Evolutionary conservation across 805 yeast genomes (phyloP).

Genomic region (Lipomyces sp.): DNA sequence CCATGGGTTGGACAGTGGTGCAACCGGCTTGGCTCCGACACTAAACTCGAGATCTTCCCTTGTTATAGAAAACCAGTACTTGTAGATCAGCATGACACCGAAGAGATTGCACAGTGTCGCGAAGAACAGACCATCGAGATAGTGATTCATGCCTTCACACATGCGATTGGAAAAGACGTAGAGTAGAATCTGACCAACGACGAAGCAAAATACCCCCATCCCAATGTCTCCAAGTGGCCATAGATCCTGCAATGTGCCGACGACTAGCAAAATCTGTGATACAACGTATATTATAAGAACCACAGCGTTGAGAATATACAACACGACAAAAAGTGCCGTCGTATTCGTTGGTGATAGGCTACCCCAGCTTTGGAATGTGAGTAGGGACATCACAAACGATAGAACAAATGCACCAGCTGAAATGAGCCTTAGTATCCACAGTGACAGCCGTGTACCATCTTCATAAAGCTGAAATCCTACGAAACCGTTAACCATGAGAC

Average conservation of each 20-base stretch:
- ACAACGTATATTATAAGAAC: conserved; percentile 64
- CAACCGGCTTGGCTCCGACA: conserved; percentile 59
- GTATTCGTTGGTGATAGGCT: conserved; percentile 57
- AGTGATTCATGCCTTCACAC: conserved; percentile 77
- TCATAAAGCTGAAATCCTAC: conserved; percentile 92
- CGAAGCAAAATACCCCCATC: conserved; percentile 73
- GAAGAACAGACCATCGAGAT: conserved; percentile 87
- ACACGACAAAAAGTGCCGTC: conserved; percentile 68
- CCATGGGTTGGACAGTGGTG: conserved; percentile 41
- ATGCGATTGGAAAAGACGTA: conserved; percentile 70
- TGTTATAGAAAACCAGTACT: conserved; percentile 95
- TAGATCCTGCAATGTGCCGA: conserved; percentile 68
- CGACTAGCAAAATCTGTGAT: conserved; percentile 70
- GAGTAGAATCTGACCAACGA: conserved; percentile 75
- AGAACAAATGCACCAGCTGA: conserved; percentile 64
- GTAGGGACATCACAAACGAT: conserved; percentile 67
- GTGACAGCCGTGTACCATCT: conserved; percentile 78
- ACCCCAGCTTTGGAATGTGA: conserved; percentile 73
- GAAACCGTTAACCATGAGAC: conserved; percentile 73
- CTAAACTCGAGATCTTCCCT: conserved; percentile 93
- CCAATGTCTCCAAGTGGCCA: conserved; percentile 92
- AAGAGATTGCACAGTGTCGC: conserved; percentile 80
- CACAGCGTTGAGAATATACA: conserved; percentile 73
- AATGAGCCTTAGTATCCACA: conserved; percentile 58
- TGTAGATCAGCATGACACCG: conserved; percentile 91